Base-by-base conservation (phyloP, 139 green algal species). In the Picochlorum sp. region DNA sequence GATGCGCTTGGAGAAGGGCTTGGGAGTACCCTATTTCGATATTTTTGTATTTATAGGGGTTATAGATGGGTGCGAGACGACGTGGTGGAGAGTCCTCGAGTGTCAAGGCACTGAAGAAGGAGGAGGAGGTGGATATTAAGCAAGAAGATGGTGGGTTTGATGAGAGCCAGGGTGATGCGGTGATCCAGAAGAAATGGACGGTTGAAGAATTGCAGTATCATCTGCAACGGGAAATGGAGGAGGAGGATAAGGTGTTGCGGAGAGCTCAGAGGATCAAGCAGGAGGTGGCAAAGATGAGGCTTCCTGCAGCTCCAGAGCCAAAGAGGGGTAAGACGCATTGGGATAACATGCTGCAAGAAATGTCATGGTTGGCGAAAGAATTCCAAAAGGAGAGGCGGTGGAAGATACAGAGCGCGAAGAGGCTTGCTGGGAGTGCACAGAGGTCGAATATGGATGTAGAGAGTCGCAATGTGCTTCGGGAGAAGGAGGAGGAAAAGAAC, bases 311-410 rank as follows among this genome's bases (percentile, higher is more conserved):
- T n/a, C 57, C 67, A 6, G 82, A 88, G 61, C 82, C 76, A 5
- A 85, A 88, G 74, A 78, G 76, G 4, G 71, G 62, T 44, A 89
- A 88, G 56, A 72, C 21, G 6, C 93, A 98, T 71, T 96, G 94
- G 91, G 90, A 99, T 66, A 74, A 87, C 64, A 49, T 98, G 66
- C 73, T 98, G 50, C 85, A 96, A 57, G 93, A 99, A 74, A 96
- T 96, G 85, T 66, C 84, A 60, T 98, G 90, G 92, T 84, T 99
- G 73, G 80, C 92, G 1, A 95, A 96, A 66, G 92, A 96, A 63
- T 92, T 95, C 62, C 56, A 70, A 6, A 84, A 77, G 46, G 87
- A 95, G 58, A 69, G 87, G 16, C 64, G 45, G 32, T 89, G 82
- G 87, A 92, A 95, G 82, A 34, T 88, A 24, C 79, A 78, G 44